A percentile compares a stretch with the other conserved stretches of the same genome.
phyloP scores from a whole-genome alignment of 2,329 filamentous ascomycete genomes.

The Aspergillus arachidicola region DNA sequence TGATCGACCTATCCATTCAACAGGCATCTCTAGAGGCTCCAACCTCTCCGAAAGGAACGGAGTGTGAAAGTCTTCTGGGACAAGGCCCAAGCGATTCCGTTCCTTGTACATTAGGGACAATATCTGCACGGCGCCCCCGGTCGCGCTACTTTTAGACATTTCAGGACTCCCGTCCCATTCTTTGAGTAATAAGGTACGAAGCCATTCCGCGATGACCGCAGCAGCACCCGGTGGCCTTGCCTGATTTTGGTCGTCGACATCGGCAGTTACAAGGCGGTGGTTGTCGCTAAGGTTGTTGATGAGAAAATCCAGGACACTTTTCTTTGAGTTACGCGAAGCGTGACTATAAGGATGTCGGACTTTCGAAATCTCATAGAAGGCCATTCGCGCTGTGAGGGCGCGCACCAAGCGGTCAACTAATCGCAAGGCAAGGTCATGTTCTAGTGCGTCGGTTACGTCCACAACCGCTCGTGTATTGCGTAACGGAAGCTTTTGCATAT shows the following conservation, averaged over 20 bases:
- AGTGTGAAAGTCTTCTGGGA: conserved; percentile 71
- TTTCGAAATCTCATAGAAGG: conserved; percentile 53
- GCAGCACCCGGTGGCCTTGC: conserved; percentile 28
- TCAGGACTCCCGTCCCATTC: conserved; percentile 79
- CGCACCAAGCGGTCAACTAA: conserved; percentile 53
- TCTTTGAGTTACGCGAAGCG: conserved; percentile 32
- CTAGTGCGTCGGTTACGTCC: conserved; percentile 48
- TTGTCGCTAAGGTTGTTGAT: conserved; percentile 39
- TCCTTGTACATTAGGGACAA: conserved; percentile 75
- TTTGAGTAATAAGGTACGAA: conserved; percentile 69
- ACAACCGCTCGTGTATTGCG: conserved; percentile 33
- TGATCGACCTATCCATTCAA: conserved; percentile 67
- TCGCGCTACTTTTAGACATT: conserved; percentile 68
- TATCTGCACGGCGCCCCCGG: conserved; percentile 76
- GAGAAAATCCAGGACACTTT: conserved; percentile 39
- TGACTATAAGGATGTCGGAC: conserved; percentile 32
- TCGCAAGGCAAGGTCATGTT: conserved; percentile 55
- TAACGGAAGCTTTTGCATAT: conserved; percentile 37
- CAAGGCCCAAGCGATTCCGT: conserved; percentile 65
- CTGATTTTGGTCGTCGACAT: conserved; percentile 9
- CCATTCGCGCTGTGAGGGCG: conserved; percentile 52
- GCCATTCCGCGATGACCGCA: conserved; percentile 46
- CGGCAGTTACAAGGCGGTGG: conserved; percentile 19
- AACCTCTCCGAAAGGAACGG: conserved; percentile 76
- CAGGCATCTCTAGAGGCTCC: conserved; percentile 73